Evolutionary conservation across 1,139 yeast species (phyloP).

Genomic region (Blastobotrys apis): DNA sequence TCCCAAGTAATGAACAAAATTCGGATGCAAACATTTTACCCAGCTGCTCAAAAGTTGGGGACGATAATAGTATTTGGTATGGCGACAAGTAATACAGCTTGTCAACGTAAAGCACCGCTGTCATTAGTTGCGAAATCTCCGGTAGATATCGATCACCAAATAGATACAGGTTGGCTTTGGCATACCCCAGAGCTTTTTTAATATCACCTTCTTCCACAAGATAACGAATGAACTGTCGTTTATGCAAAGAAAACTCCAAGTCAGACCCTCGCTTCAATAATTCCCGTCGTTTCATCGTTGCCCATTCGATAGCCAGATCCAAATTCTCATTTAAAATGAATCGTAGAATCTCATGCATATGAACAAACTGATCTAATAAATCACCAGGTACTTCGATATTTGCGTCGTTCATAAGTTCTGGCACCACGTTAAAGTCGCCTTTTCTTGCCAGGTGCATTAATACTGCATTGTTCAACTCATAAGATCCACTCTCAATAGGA

Average conservation of each 20-base stretch:
- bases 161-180: conserved; percentile 48
- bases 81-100: conserved; percentile 40
- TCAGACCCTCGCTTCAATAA: conserved; percentile 36
- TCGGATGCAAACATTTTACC: conserved; percentile 58
- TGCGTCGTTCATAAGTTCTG: conserved; percentile 35
- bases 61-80: conserved; percentile 32
- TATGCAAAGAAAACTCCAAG: conserved; percentile 61
- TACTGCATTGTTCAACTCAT: conserved; percentile 38
- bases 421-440: conserved; percentile 42
- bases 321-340: conserved; percentile 32
- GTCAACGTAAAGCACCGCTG: conserved; percentile 43
- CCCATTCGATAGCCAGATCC: conserved; percentile 44
- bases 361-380: conserved; percentile 35
- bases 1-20: conserved; percentile 58
- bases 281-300: conserved; percentile 31
- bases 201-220: conserved; percentile 29
- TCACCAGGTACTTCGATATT: conserved; percentile 31
- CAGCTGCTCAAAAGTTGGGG: conserved; percentile 41
- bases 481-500: conserved; percentile 22
- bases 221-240: conserved; percentile 46
- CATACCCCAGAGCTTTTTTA: conserved; percentile 49
- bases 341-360: conserved; percentile 37
- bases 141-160: conserved; percentile 42
- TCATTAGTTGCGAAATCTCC: conserved; percentile 53
- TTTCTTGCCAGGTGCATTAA: conserved; percentile 43